phyloP scores from a whole-genome alignment of 805 yeast genomes.

The Yamadazyma insecticola region DNA sequence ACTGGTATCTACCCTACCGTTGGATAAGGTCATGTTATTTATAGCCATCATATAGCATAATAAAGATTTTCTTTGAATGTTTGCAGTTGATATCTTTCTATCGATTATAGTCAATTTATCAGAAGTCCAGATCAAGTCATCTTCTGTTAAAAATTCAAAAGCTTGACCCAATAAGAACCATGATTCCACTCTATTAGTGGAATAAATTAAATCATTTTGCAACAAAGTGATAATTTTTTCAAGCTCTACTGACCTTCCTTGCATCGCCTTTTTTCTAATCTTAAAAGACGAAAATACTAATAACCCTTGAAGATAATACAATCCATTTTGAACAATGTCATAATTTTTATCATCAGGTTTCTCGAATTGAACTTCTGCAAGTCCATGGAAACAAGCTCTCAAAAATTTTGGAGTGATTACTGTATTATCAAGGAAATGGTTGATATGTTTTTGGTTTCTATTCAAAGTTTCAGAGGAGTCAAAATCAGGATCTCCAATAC shows the following conservation, averaged over 20 bases:
- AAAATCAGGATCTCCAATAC: slow-evolving; percentile 61
- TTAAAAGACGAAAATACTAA: slow-evolving; percentile 65
- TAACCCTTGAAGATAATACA: slow-evolving; percentile 68
- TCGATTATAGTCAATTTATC: slow-evolving; percentile 69
- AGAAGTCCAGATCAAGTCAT: slow-evolving; percentile 88
- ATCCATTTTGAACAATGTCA: slow-evolving; percentile 44
- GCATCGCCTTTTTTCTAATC: slow-evolving; percentile 68
- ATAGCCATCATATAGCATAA: slow-evolving; percentile 74
- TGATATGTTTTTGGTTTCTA: slow-evolving; percentile 30
- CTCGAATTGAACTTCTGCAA: slow-evolving; percentile 24
- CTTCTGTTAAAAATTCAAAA: slow-evolving; percentile 75
- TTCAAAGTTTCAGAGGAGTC: slow-evolving; percentile 38
- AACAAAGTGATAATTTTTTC: slow-evolving; percentile 68
- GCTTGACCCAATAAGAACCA: slow-evolving; percentile 86
- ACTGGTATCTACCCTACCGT: neutral
- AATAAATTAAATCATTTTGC: slow-evolving; percentile 60
- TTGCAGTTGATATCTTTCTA: slow-evolving; percentile 55
- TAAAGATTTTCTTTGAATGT: slow-evolving; percentile 63
- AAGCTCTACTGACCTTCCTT: slow-evolving; percentile 76
- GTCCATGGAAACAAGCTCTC: slow-evolving; percentile 51
- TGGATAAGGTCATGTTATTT: slow-evolving; percentile 20
- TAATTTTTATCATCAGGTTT: slow-evolving; percentile 16
- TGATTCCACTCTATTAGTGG: slow-evolving; percentile 68
- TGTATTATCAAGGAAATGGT: slow-evolving; percentile 43
- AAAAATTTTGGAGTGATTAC: slow-evolving; percentile 42